Evolutionary conservation across 306 rosid genomes (phyloP), one percentile per base, ranked within the genome.

Genomic region (Trifolium fragiferum): DNA sequence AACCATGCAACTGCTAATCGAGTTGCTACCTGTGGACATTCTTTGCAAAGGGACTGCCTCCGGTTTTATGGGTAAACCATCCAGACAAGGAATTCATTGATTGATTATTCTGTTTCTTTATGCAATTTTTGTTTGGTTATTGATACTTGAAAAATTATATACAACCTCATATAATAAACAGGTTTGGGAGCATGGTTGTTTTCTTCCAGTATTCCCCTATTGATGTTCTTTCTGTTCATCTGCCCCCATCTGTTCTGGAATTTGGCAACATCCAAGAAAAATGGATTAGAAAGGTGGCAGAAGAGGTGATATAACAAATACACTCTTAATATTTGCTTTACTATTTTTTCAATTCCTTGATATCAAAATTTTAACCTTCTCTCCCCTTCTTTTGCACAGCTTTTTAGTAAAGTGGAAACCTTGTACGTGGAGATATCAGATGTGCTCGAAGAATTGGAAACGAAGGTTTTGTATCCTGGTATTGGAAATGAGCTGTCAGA

Each of bases 1-100:
- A 94, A 94, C 80, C 96, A 94, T 78, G 97, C 99, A 40, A 95
- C 99, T 78, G 99, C 99, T 5, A 95, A 95, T 82, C 98, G 99
- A 18, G 89, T 92, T 44, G 99, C 99, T 38, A 83, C 86, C 68
- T 95, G 99, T 74, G 99, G 99, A 40, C 99, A 95, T 86, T 95
- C 99, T 60, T 85, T 95, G 85, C 99, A 95, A 81, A 87, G 95
- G 85, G 99, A 95, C 72, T 95, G 99, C 77, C 99, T 92, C 50
- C 97, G 99, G 51, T 95, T 79, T 82, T 95, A 95, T 76, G 98
- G 99, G 99, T 95, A 84, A 73, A 40, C 63, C 44, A 83, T 80
- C 43, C 30, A 71, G 27, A 59, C 35, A 13, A 63, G 27, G 20
- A 43, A 55, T 47, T 47, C 55, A 49, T 53, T 65, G 44, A 30